A percentile compares a stretch with the other conserved stretches of the same genome.
phyloP scores from a whole-genome alignment of 495 filamentous ascomycete species.

The Usnea hakonensis region DNA sequence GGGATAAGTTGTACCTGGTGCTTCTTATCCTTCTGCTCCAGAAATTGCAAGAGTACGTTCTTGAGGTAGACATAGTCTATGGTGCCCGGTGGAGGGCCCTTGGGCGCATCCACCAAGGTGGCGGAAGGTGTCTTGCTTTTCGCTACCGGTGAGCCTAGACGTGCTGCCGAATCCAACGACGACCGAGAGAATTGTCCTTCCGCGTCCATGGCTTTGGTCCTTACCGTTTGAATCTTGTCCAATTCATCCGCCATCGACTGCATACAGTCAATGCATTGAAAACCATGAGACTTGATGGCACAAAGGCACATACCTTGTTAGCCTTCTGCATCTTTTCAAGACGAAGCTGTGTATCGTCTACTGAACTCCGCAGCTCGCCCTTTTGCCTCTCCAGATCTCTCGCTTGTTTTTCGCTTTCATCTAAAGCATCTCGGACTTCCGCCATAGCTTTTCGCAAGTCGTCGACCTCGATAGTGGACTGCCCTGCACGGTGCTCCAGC shows the following conservation, averaged over 20 bases:
- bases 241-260: slow-evolving; percentile 44
- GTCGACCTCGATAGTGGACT: slow-evolving; percentile 58
- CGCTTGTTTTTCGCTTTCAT: slow-evolving; percentile 79
- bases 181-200: slow-evolving; percentile 51
- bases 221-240: slow-evolving; percentile 31
- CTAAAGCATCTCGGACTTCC: slow-evolving; percentile 69
- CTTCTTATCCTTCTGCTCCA: slow-evolving; percentile 90
- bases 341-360: slow-evolving; percentile 67
- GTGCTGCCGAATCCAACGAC: slow-evolving; percentile 56
- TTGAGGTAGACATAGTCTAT: slow-evolving; percentile 86
- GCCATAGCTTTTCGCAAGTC: slow-evolving; percentile 73
- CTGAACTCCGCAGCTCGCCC: slow-evolving; percentile 58
- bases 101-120: slow-evolving; percentile 35
- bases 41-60: slow-evolving; percentile 87
- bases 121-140: slow-evolving; percentile 36
- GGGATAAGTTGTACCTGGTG: slow-evolving; percentile 86
- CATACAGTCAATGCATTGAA: slow-evolving; percentile 11
- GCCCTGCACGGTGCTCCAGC: slow-evolving; percentile 59
- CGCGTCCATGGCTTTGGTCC: slow-evolving; percentile 32
- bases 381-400: slow-evolving; percentile 76
- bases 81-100: slow-evolving; percentile 26
- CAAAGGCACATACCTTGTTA: slow-evolving; percentile 38
- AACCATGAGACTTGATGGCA: background rate
- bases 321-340: slow-evolving; percentile 77
- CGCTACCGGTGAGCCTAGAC: slow-evolving; percentile 34